Evolutionary conservation across 1,284 basidiomycete genomes (phyloP).

Genomic region (Prillingera fragicola): DNA sequence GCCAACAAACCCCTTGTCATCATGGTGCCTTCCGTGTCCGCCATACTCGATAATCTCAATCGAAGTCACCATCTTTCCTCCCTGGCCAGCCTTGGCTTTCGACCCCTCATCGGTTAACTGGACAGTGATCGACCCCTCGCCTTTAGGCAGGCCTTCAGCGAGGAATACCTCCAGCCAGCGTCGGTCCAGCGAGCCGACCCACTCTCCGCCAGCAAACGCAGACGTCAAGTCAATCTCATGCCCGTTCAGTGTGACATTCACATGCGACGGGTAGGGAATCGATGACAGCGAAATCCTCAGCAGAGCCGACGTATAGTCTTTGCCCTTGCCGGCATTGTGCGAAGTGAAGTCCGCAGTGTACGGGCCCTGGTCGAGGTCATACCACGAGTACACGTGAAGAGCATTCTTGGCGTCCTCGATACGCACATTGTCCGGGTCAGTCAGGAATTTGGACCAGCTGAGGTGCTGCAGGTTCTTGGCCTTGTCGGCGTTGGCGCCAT

Average conservation of each 20-base stretch:
- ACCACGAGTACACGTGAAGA: constrained; percentile 61
- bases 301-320: constrained; percentile 57
- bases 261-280: constrained; percentile 56
- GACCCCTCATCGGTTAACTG: constrained; percentile 53
- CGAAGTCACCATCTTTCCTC: constrained; percentile 57
- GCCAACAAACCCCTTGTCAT: constrained; percentile 58
- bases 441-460: constrained; percentile 69
- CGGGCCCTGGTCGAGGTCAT: constrained; percentile 56
- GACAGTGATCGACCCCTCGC: constrained; percentile 54
- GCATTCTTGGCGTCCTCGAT: constrained; percentile 70
- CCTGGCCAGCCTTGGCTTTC: constrained; percentile 57
- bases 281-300: constrained; percentile 71
- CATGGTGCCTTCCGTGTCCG: constrained; percentile 58
- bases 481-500: constrained; percentile 60
- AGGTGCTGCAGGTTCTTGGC: constrained; percentile 37
- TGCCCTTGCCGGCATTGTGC: background rate
- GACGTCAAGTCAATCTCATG: constrained; percentile 27
- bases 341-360: constrained; percentile 50
- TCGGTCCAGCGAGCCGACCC: constrained; percentile 34
- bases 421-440: constrained; percentile 47
- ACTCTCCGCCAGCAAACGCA: constrained; percentile 26
- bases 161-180: constrained; percentile 43
- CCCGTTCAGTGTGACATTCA: constrained; percentile 60
- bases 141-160: constrained; percentile 32
- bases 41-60: constrained; percentile 73